Evolutionary conservation across 176 grass and related monocot species (phyloP), one percentile per base, ranked within the genome.

Genomic region (Musa beccarii): DNA sequence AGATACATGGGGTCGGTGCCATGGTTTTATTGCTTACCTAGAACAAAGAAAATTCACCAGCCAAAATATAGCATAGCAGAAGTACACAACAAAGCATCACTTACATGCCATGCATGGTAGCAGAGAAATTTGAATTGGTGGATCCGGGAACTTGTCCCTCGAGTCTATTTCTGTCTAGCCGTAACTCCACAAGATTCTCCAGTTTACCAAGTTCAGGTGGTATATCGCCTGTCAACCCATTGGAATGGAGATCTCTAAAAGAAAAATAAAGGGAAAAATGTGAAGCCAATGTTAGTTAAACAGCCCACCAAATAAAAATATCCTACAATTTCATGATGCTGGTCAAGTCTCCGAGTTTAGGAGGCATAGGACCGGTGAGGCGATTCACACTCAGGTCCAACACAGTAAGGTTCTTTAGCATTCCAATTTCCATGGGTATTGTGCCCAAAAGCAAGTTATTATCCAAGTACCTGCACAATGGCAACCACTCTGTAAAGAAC

Each of bases 81-180:
- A 68, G 5, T 14, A 24, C 59, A 72, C 2, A 56, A 51, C 17
- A 61, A 43, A 15, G 79, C 51, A 73, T 70, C 64, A 92, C 87
- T 51, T 21, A 96, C 93, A 82, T 75, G 10, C n/a, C 86, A 68
- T 86, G 74, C 66, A 75, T 19, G 21, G 83, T 65, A 75, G 88
- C 82, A 83, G 94, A 85, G 83, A 87, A 87, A 66, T 56, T 74
- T 11, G 53, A 28, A 54, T 78, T 75, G 22, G 51, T 79, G 80
- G 80, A 87, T 69, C 81, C 88, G 14, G 95, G 90, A 80, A 99
- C 87, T 25, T 81, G 72, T 64, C 95, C 95, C 74, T 81, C 87
- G n/a, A 99, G 63, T 75, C 83, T 93, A 75, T 99, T 99, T 75
- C 88, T 86, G 69, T 99, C 95, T 69, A 99, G 75, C 63, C 90